Evolutionary conservation across 164 flowering plant species (phyloP).

Genomic region (Vitis vinifera): ASM3070453v1 NC_081818.1:29668501-29669000

Average conservation of each 20-base stretch:
- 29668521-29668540: constrained; percentile 25
- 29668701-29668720: neutral
- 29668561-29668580: constrained; percentile 23
- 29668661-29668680: constrained; percentile 4
- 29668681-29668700: constrained; percentile 21
- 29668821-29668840: too few species aligned
- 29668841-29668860: too few species aligned
- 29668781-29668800: neutral
- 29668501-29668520: neutral
- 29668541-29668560: constrained; percentile 20
- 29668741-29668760: neutral
- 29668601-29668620: neutral
- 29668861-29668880: too few species aligned
- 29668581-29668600: constrained; percentile 25
- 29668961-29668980: too few species aligned
- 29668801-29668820: too few species aligned
- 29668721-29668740: neutral
- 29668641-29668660: neutral
- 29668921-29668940: too few species aligned
- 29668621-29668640: neutral
- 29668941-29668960: too few species aligned
- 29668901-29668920: too few species aligned
- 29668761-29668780: neutral
- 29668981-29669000: too few species aligned
- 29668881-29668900: too few species aligned